Base-by-base conservation (phyloP, 306 rosid species). In the Erythrophleum fordii region DNA sequence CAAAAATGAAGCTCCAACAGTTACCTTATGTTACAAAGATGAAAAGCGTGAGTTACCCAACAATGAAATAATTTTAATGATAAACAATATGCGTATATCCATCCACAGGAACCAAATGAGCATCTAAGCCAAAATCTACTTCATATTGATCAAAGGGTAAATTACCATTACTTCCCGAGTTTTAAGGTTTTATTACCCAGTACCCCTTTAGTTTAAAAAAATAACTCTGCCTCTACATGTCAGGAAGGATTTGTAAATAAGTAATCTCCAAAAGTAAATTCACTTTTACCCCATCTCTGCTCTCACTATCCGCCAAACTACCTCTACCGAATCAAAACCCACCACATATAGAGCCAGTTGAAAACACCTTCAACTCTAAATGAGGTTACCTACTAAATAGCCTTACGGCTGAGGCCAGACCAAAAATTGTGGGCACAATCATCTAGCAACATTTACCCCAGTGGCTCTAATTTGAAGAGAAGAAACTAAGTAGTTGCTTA, bases 401-500 rank as follows among this genome's bases (percentile, higher is more conserved):
- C 23, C 83, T 89, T 5, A 95, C 86, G 44, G 89, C 85, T 58
- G 93, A 79, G n/a, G 87, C 91, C 0, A 94, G 84, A 31, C 85
- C 77, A 31, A 81, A 75, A 89, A 89, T 84, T 91, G 98, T 90
- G 3, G 98, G 89, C 69, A 85, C 93, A 8, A 95, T 72, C 81
- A 86, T 86, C 26, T 92, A 73, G 80, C 98, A 92, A 20, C 98
- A 97, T 1, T 95, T 97, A 64, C 95, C 97, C 11, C 89, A 82
- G 77, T 92, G 97, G 28, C 97, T 97, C 11, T 3, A 58, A 58
- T 77, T 87, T 95, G 55, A 95, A 93, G 52, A 92, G 93, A 59
- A 95, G 95, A 75, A 91, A 97, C 98, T 97, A 95, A 2, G 97
- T 95, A 95, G 93, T 65, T 91, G 97, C 69, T 91, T 95, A 1